A percentile compares a stretch with the other conserved stretches of the same genome.
phyloP scores from a whole-genome alignment of 306 rosid genomes.

The Canavalia ensiformis region DNA sequence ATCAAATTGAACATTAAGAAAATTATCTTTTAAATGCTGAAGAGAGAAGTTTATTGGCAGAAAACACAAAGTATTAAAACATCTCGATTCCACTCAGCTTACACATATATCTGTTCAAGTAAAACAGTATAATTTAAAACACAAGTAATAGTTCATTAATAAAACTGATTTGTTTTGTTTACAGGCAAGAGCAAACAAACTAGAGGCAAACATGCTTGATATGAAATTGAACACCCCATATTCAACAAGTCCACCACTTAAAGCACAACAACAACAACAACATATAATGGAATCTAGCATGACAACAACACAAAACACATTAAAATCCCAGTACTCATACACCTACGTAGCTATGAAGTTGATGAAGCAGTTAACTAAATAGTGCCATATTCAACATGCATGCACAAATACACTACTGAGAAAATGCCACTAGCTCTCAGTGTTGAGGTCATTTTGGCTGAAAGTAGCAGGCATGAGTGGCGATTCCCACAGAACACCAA shows the following conservation, averaged over 20 bases:
- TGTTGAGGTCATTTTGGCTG: slow-evolving; percentile 49
- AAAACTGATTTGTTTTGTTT: not conserved
- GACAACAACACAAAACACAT: not conserved
- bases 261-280: not conserved
- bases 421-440: not conserved
- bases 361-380: not conserved
- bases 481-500: slow-evolving; percentile 54
- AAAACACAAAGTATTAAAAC: not conserved
- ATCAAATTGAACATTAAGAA: not conserved
- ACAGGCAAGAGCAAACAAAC: not conserved
- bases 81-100: not conserved
- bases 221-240: not conserved
- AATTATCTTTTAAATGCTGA: not conserved
- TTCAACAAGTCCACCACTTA: not conserved
- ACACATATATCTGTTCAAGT: not conserved
- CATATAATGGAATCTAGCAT: not conserved
- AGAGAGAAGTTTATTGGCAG: not conserved
- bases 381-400: not conserved
- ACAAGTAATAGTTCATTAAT: not conserved
- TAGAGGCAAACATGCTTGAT: not conserved
- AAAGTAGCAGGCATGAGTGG: slow-evolving; percentile 54
- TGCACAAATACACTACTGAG: not conserved
- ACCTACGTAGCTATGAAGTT: slow-evolving; percentile 10
- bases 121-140: not conserved
- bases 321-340: slow-evolving; percentile 10